Percentiles rank a stretch among this genome's conserved stretches.
phyloP scores from a whole-genome alignment of 306 rosid genomes.

The Cicer judaicum region DNA sequence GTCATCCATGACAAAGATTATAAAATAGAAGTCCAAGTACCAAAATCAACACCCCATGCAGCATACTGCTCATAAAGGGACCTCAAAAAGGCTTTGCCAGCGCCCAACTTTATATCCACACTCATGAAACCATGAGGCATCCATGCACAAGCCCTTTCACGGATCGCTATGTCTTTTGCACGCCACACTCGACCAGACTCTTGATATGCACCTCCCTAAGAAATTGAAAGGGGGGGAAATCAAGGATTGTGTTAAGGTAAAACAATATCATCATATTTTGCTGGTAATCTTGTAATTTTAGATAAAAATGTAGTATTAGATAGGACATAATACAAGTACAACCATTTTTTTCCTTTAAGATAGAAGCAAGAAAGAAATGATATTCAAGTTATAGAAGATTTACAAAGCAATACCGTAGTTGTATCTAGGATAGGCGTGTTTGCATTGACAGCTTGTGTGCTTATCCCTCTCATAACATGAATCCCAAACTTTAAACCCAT shows the following conservation, averaged over 20 bases:
- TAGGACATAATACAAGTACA: neutral
- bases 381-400: conserved; percentile 24
- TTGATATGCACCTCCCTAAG: conserved; percentile 68
- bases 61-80: conserved; percentile 91
- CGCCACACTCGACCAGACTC: conserved; percentile 77
- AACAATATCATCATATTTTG: conserved; percentile 21
- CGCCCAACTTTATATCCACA: conserved; percentile 72
- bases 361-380: conserved; percentile 7
- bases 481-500: conserved; percentile 93
- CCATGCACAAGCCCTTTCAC: conserved; percentile 82
- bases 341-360: neutral
- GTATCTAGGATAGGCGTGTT: conserved; percentile 83
- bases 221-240: conserved; percentile 31
- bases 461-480: conserved; percentile 97
- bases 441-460: conserved; percentile 88
- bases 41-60: conserved; percentile 93
- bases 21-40: conserved; percentile 53
- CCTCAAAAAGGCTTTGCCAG: conserved; percentile 88
- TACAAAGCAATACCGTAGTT: conserved; percentile 58
- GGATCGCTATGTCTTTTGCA: conserved; percentile 79
- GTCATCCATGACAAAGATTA: conserved; percentile 7
- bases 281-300: neutral
- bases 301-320: neutral
- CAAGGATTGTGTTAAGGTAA: conserved; percentile 43
- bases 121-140: conserved; percentile 93